These are phyloP conservation scores for Psilocybe tampanensis DNA, from an alignment of 768 basidiomycete species.

Conservation along the genomic window DNA sequence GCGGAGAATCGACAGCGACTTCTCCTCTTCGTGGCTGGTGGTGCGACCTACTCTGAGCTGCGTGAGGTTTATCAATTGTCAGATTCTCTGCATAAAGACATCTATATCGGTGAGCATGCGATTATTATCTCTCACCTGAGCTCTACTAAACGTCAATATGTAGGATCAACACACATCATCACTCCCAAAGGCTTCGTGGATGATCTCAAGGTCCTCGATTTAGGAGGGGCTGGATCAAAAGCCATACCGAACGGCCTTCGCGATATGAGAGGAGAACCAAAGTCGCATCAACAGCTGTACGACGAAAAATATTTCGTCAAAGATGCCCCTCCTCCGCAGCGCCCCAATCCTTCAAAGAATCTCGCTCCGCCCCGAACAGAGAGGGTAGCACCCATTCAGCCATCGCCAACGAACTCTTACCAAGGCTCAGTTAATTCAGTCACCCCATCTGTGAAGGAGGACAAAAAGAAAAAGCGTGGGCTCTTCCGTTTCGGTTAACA, in stretches of 20 bases:
- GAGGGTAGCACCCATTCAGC: conserved; percentile 37
- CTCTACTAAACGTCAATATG: background rate
- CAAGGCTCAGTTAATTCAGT: conserved; percentile 44
- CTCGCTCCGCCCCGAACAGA: conserved; percentile 36
- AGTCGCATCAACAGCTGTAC: conserved; percentile 74
- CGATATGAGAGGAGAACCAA: conserved; percentile 43
- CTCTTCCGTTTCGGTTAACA: conserved; percentile 62
- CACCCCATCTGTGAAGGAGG: conserved; percentile 43
- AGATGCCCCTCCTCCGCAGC: conserved; percentile 60
- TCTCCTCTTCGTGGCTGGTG: conserved; percentile 91
- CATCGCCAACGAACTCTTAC: conserved; percentile 58
- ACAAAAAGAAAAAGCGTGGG: conserved; percentile 80
- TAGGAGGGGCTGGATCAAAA: conserved; percentile 83
- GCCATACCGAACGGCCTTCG: conserved; percentile 70
- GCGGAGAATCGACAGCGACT: conserved; percentile 71
- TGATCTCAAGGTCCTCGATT: conserved; percentile 84
- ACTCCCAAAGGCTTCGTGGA: conserved; percentile 86
- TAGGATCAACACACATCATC: conserved; percentile 88
- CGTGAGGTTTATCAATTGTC: conserved; percentile 85
- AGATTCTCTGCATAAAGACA: conserved; percentile 75
- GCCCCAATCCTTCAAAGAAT: conserved; percentile 36
- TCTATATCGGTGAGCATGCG: conserved; percentile 77
- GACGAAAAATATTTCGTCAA: conserved; percentile 76
- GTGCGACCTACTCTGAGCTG: conserved; percentile 96
- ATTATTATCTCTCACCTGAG: background rate